Evolutionary conservation across 495 filamentous ascomycete genomes (phyloP), one percentile per base, ranked within the genome.

Genomic region (Pyrenula massariospora): DNA sequence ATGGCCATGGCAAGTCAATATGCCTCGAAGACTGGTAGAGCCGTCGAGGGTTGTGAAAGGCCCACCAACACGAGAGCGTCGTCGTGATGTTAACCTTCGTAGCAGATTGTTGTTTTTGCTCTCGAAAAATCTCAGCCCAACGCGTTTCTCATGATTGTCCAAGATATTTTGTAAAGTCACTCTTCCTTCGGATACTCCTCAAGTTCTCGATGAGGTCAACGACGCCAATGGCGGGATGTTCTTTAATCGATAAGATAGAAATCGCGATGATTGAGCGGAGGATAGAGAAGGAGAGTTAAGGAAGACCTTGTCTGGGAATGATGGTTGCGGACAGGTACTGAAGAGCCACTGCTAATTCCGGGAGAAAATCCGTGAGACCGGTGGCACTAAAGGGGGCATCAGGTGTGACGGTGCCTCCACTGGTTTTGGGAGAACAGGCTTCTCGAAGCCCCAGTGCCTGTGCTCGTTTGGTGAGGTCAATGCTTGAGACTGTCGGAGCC

Each of bases 21-120:
- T n/a, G n/a, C 56, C 62, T 82, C 67, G 54, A 57, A 69, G 62
- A 64, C 66, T 65, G 66, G 59, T 47, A 12, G 19, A 8, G 2
- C 48, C 20, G 11, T 50, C 8, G 48, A 10, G 22, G 48, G 20
- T n/a, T n/a, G n/a, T n/a, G n/a, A n/a, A n/a, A n/a, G n/a, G n/a
- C n/a, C n/a, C n/a, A n/a, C n/a, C n/a, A n/a, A n/a, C n/a, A n/a
- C n/a, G n/a, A n/a, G n/a, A n/a, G n/a, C n/a, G n/a, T n/a, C n/a
- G n/a, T n/a, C n/a, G n/a, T n/a, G n/a, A n/a, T n/a, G n/a, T n/a
- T n/a, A n/a, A n/a, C n/a, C n/a, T n/a, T n/a, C n/a, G n/a, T n/a
- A n/a, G n/a, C n/a, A n/a, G n/a, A n/a, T n/a, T n/a, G n/a, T n/a
- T n/a, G n/a, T n/a, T n/a, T n/a, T n/a, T n/a, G n/a, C n/a, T n/a